Evolutionary conservation across 257 asterid species (phyloP), one percentile per base, ranked within the genome.

Genomic region (Capsicum baccatum): DNA sequence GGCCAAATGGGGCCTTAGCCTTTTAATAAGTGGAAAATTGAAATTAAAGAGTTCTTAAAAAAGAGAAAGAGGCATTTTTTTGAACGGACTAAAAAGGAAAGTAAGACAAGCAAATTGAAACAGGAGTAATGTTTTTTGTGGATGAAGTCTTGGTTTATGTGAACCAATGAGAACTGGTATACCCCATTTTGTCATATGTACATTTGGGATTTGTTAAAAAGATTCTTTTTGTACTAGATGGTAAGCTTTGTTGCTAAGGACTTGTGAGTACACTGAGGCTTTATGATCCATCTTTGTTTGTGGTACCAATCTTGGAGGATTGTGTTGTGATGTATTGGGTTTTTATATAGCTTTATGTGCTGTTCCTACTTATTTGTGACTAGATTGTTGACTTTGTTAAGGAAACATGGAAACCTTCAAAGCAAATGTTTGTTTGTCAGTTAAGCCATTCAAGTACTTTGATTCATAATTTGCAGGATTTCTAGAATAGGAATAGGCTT

Each of bases 301-400:
- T 50, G 62, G 81, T 50, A 74, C 44, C 81, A 74, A 74, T 21
- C 47, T 74, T 21, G 81, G 57, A 74, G 62, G 62, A 74, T 74
- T 50, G 44, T 74, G 81, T 12, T 74, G 81, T 74, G 37, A 21
- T 4, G 6, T 13, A n/a, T 21, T 44, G 17, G 35, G 0, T 10
- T 44, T 71, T 44, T 16, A 17, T 44, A 17, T 47, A 74, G 44
- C 62, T 74, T 21, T 74, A 9, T 74, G 62, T 50, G 81, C 62
- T 21, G 21, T 21, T 50, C 42, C 47, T 74, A 21, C 44, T 74
- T 0, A 12, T 48, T 74, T 48, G 42, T 50, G 0, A 71, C 59
- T 47, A 19, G 59, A n/a, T 50, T 74, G 62, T 7, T 14, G 0
- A 74, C 62, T 74, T 21, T 50, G 6, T 48, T 19, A 50, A 74